Evolutionary conservation across 306 rosid genomes (phyloP), one percentile per base, ranked within the genome.

Genomic region (Castanea sativa): DNA sequence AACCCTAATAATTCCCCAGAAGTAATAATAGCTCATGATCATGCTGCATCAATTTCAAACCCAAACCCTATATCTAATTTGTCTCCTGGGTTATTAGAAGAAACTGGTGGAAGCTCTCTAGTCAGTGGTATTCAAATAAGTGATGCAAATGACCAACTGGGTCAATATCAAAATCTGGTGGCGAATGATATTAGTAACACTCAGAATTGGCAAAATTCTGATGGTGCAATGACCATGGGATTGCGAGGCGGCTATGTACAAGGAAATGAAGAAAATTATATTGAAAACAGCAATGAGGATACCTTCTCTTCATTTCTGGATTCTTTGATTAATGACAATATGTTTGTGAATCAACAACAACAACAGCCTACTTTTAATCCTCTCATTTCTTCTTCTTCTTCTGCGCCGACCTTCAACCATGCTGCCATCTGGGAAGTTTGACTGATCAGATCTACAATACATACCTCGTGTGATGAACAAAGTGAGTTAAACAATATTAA

Each of bases 251-350:
- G 69, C 55, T 57, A 64, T 74, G 68, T 60, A 1, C 30, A 32
- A 27, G 13, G 52, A 59, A 71, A 78, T 23, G 76, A 80, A 32
- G 89, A 78, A 2, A 84, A 86, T 1, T 84, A 75, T 32, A 41
- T 83, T 4, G 83, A 78, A 73, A 85, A 87, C 53, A 80, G 89
- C 61, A 14, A 80, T 4, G 97, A 93, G 3, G 97, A 91, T 16
- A 82, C 82, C 2, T 88, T 93, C 75, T 88, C 94, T 65, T 91
- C 98, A 38, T 90, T 93, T 69, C 84, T 93, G 61, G 88, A 91
- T 73, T 93, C 98, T 1, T 53, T 88, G 79, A 93, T 91, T 85
- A 87, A 91, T 12, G 97, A 91, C 2, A 94, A 90, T 32, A 89
- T 90, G 12, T 89, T 88, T 71, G 45, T 79, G 32, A 30, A 82